Percentiles rank a stretch among this genome's conserved stretches.
Evolutionary conservation across 2,329 filamentous ascomycete species (phyloP).

Genomic region (Colletotrichum echinochloae): DNA sequence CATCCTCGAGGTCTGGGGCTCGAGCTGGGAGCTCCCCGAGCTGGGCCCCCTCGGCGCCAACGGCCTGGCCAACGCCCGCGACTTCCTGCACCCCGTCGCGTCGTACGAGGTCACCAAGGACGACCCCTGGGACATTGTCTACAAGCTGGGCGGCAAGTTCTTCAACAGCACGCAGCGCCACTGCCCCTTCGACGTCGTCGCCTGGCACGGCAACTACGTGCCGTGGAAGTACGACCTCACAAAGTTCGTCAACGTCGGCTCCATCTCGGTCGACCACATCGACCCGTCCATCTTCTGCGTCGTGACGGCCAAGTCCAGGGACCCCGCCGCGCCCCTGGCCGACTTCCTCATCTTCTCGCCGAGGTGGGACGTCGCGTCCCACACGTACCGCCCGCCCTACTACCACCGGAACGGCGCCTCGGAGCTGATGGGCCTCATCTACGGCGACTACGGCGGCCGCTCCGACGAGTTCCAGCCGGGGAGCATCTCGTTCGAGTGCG

Average conservation of each 20-base stretch:
- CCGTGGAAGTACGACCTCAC: slow-evolving; percentile 69
- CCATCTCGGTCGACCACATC: slow-evolving; percentile 71
- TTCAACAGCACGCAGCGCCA: slow-evolving; percentile 72
- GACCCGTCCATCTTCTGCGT: slow-evolving; percentile 77
- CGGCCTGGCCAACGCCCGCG: slow-evolving; percentile 72
- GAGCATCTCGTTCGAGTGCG: slow-evolving; percentile 55
- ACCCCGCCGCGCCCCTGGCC: slow-evolving; percentile 65
- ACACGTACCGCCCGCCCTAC: slow-evolving; percentile 74
- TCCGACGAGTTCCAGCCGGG: slow-evolving; percentile 60
- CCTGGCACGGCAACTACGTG: slow-evolving; percentile 78
- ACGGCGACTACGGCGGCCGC: slow-evolving; percentile 46
- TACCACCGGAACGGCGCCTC: slow-evolving; percentile 72
- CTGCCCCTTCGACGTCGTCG: slow-evolving; percentile 77
- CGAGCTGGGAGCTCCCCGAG: slow-evolving; percentile 74
- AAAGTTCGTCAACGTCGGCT: slow-evolving; percentile 69
- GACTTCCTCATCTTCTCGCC: slow-evolving; percentile 78
- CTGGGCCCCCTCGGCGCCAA: slow-evolving; percentile 75
- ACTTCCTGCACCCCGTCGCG: slow-evolving; percentile 74
- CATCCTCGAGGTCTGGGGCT: slow-evolving; percentile 74
- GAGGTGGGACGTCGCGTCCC: slow-evolving; percentile 71
- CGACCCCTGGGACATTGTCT: slow-evolving; percentile 67
- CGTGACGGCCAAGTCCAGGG: slow-evolving; percentile 67
- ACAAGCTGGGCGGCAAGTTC: slow-evolving; percentile 72
- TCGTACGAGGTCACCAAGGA: slow-evolving; percentile 65
- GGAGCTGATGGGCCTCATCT: slow-evolving; percentile 67